Evolutionary conservation across 331 rosid species (phyloP), one percentile per base, ranked within the genome.

Genomic region (Malus hybrid): DNA sequence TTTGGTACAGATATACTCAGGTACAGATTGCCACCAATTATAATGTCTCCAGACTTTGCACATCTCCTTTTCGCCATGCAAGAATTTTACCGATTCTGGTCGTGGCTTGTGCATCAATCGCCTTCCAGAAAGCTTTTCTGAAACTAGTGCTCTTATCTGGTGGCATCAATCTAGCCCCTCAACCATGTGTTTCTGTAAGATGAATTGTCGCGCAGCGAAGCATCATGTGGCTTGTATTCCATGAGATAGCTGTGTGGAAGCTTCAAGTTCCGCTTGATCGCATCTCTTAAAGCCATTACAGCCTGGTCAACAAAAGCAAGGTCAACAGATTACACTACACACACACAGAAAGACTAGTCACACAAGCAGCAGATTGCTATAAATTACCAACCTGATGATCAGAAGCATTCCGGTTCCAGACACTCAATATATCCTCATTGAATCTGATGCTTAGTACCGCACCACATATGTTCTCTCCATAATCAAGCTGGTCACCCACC

Each of bases 221-320:
- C 96, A 36, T 94, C 93, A 33, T 90, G 97, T 22, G 95, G 92
- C 88, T 91, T 94, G 90, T 94, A 94, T 81, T 90, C 98, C 98
- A 91, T 88, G 36, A 94, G 87, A 73, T 94, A 94, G 82, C 93
- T 73, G 13, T 88, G 90, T 29, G 97, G 97, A 79, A 93, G 97
- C 87, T 94, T 94, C n/a, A 94, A 56, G 90, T 91, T 93, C 33
- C 92, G 90, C 85, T 94, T 94, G 61, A 91, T 91, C 1, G 97
- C 82, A 78, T 94, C 97, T 83, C 96, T 89, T 69, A 94, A 80
- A 80, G 88, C 96, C 98, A 94, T 91, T 52, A 91, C 92, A 29
- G 96, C 96, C 97, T 91, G 88, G 52, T 73, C 36, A 67, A 73
- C 64, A 73, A 70, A 68, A 31, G 50, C 14, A 65, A 42, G 36